Evolutionary conservation across 148 eudicot species (phyloP).

Genomic region (Amaranthus hypochondriacus): DNA sequence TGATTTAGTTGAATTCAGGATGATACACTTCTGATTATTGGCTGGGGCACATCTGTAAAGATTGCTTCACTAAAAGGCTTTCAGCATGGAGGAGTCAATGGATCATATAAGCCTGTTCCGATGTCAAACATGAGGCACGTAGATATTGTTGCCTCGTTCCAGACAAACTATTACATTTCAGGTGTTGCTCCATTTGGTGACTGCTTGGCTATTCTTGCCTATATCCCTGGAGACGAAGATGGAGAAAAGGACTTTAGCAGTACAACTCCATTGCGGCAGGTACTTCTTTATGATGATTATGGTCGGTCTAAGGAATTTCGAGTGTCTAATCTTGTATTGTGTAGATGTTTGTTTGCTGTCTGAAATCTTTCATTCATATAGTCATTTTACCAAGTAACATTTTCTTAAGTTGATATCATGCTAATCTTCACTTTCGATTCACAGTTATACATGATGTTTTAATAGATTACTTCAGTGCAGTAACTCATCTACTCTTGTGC

Average conservation of each 20-base stretch:
- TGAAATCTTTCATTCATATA: not conserved
- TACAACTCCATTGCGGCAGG: constrained; percentile 79
- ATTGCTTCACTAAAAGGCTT: constrained; percentile 62
- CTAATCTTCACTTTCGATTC: no score
- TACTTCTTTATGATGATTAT: constrained; percentile 24
- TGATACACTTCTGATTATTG: constrained; percentile 84
- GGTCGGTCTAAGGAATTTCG: not conserved
- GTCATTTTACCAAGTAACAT: not conserved
- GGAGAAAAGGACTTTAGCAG: constrained; percentile 79
- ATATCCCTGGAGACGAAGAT: constrained; percentile 82
- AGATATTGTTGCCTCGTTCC: constrained; percentile 96
- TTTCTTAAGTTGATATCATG: no score
- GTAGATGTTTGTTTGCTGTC: not conserved
- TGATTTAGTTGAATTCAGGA: constrained; percentile 51
- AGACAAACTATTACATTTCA: constrained; percentile 84
- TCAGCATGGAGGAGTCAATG: constrained; percentile 50
- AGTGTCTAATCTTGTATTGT: not conserved
- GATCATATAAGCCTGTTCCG: constrained; percentile 46
- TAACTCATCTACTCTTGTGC: no score
- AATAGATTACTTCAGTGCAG: no score
- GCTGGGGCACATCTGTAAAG: constrained; percentile 98
- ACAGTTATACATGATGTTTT: no score
- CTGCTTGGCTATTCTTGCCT: constrained; percentile 85
- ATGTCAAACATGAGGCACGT: constrained; percentile 59
- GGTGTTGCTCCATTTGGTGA: constrained; percentile 98